A percentile compares a stretch with the other conserved stretches of the same genome.
phyloP scores from a whole-genome alignment of 345 rosid genomes.

The Gossypioides kirkii region DNA sequence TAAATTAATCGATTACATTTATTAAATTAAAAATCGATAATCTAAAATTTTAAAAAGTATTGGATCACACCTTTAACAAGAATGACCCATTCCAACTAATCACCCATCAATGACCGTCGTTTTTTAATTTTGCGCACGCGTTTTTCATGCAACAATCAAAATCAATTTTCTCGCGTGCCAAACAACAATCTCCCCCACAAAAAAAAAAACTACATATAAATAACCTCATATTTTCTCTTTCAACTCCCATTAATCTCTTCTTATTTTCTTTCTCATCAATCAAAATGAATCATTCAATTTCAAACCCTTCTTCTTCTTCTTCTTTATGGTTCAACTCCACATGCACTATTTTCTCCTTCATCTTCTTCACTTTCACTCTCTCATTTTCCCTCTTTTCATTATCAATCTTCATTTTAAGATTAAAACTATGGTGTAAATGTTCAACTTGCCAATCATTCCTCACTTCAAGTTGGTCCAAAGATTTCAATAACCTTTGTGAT shows the following conservation, averaged over 20 bases:
- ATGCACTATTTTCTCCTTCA: slow-evolving; percentile 15
- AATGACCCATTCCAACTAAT: too few relatives aligned
- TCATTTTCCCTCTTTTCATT: slow-evolving; percentile 27
- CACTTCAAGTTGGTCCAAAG: slow-evolving; percentile 30
- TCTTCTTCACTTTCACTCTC: slow-evolving; percentile 32
- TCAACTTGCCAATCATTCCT: slow-evolving; percentile 31
- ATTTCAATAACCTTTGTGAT: slow-evolving; percentile 40
- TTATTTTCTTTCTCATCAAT: too few relatives aligned
- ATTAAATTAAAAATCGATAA: too few relatives aligned
- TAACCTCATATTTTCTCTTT: too few relatives aligned
- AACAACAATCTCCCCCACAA: not conserved
- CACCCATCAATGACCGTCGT: not conserved
- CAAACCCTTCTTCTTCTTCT: not conserved
- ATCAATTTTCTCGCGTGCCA: not conserved
- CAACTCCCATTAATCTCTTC: too few relatives aligned
- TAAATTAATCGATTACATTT: too few relatives aligned
- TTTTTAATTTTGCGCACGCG: slow-evolving; percentile 19
- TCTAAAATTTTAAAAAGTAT: too few relatives aligned
- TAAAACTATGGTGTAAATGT: slow-evolving; percentile 37
- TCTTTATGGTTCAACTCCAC: slow-evolving; percentile 18
- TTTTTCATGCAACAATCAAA: slow-evolving; percentile 13
- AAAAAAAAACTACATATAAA: too few relatives aligned
- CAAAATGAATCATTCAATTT: too few relatives aligned
- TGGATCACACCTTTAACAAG: too few relatives aligned
- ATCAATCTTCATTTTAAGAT: slow-evolving; percentile 27